Conservation (phyloP, 352 stramenopile species). For the Phytophthora gonapodyides region DNA sequence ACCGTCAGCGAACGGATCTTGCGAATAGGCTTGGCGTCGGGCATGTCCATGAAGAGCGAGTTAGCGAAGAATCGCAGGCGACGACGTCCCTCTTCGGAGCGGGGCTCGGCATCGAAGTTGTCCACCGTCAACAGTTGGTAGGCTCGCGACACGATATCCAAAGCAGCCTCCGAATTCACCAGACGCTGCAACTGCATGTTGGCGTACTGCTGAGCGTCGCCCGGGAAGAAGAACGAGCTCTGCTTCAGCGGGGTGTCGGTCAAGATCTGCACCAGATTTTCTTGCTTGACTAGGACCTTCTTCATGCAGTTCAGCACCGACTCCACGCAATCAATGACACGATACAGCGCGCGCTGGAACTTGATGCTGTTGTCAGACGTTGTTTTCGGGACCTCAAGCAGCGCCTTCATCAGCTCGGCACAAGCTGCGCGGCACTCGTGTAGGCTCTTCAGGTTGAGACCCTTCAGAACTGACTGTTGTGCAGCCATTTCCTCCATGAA, state of each 20-base stretch:
- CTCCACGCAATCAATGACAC: constrained; percentile 86
- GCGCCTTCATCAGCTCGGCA: constrained; percentile 85
- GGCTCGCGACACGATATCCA: constrained; percentile 84
- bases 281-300: constrained; percentile 83
- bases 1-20: constrained; percentile 87
- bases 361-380: constrained; percentile 85
- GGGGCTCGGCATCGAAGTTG: constrained; percentile 89
- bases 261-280: constrained; percentile 85
- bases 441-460: constrained; percentile 80
- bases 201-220: constrained; percentile 81
- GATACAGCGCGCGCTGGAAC: constrained; percentile 84
- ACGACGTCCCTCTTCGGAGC: constrained; percentile 84
- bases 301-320: constrained; percentile 84
- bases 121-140: constrained; percentile 89
- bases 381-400: constrained; percentile 82
- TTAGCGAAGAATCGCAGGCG: constrained; percentile 89
- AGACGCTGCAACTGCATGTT: constrained; percentile 78
- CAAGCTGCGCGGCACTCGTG: constrained; percentile 69
- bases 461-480: constrained; percentile 79
- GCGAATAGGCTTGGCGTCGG: constrained; percentile 80
- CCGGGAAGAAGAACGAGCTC: constrained; percentile 90
- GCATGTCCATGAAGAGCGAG: constrained; percentile 91
- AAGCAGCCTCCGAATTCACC: constrained; percentile 79
- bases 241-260: constrained; percentile 86
- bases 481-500: constrained; percentile 87